phyloP scores from a whole-genome alignment of 345 rosid species.

The Dipteronia sinensis region DNA sequence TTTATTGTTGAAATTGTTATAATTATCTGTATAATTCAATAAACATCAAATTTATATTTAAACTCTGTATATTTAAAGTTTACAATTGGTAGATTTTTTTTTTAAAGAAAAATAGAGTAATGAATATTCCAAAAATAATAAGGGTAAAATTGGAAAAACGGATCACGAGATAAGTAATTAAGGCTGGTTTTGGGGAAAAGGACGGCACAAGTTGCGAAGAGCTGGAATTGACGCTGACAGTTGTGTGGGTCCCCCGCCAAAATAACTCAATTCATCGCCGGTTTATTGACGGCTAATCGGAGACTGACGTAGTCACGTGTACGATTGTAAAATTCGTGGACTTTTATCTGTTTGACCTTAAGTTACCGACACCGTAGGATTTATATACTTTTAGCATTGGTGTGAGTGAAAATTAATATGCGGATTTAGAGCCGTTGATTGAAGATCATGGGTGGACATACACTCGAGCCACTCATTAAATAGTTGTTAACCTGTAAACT shows the following conservation, averaged over 20 bases:
- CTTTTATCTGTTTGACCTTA: background rate
- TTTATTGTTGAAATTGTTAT: too few species aligned
- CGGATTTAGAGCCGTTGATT: background rate
- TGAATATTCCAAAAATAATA: background rate
- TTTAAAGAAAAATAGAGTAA: background rate
- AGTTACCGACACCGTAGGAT: constrained; percentile 12
- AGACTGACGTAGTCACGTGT: background rate
- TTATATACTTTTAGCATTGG: background rate
- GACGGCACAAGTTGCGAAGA: constrained; percentile 39
- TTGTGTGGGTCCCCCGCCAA: constrained; percentile 33
- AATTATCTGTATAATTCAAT: too few species aligned
- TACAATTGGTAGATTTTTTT: too few species aligned
- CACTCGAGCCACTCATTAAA: too few species aligned
- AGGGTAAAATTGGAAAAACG: constrained; percentile 30
- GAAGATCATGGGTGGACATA: background rate
- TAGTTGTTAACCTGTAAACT: too few species aligned
- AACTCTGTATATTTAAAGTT: too few species aligned
- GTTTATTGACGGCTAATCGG: background rate
- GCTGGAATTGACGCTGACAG: constrained; percentile 34
- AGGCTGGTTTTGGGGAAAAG: constrained; percentile 23
- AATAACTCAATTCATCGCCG: constrained; percentile 22
- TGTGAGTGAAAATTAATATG: accelerated
- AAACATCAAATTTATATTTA: too few species aligned
- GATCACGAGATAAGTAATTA: constrained; percentile 2
- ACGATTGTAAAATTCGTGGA: background rate